phyloP scores from a whole-genome alignment of 176 grass and related monocot genomes.

The Cenchrus fungigraminus region DNA sequence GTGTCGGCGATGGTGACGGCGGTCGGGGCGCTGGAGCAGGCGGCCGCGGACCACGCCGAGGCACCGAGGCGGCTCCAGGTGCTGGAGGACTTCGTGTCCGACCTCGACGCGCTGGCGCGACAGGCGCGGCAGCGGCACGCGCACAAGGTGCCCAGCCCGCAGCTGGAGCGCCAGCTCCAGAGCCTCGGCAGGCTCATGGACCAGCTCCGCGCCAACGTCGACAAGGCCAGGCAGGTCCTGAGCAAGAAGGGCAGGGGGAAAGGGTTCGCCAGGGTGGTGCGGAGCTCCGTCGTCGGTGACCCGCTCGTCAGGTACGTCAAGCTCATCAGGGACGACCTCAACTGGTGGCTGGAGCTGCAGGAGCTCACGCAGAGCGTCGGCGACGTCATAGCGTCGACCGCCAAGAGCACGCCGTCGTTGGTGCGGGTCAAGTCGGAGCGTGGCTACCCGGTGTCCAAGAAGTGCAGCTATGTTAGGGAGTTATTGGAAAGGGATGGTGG shows the following conservation, averaged over 20 bases:
- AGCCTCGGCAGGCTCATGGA: slow-evolving; percentile 58
- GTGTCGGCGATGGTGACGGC: slow-evolving; percentile 68
- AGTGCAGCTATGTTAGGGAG: slow-evolving; percentile 52
- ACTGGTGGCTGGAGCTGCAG: slow-evolving; percentile 79
- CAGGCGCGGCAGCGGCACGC: slow-evolving; percentile 55
- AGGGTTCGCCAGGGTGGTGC: slow-evolving; percentile 56
- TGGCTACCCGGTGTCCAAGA: slow-evolving; percentile 63
- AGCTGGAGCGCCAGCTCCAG: slow-evolving; percentile 63
- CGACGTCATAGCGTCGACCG: slow-evolving; percentile 42
- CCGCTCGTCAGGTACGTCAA: slow-evolving; percentile 56
- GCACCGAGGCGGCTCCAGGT: slow-evolving; percentile 61
- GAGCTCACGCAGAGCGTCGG: slow-evolving; percentile 48
- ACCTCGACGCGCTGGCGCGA: slow-evolving; percentile 56
- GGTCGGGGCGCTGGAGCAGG: slow-evolving; percentile 61
- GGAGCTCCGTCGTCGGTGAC: slow-evolving; percentile 66
- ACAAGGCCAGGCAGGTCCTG: slow-evolving; percentile 55
- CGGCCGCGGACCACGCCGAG: slow-evolving; percentile 50
- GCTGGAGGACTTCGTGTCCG: slow-evolving; percentile 63
- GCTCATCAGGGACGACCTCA: slow-evolving; percentile 73
- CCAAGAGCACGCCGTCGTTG: slow-evolving; percentile 45
- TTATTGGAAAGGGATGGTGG: slow-evolving; percentile 48
- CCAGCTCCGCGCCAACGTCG: slow-evolving; percentile 50
- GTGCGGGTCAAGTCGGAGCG: slow-evolving; percentile 56
- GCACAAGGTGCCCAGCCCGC: slow-evolving; percentile 53
- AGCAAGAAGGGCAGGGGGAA: slow-evolving; percentile 58